Evolutionary conservation across 352 stramenopile species (phyloP), one percentile per base, ranked within the genome.

Genomic region (Globisporangium cylindrosporum): DNA sequence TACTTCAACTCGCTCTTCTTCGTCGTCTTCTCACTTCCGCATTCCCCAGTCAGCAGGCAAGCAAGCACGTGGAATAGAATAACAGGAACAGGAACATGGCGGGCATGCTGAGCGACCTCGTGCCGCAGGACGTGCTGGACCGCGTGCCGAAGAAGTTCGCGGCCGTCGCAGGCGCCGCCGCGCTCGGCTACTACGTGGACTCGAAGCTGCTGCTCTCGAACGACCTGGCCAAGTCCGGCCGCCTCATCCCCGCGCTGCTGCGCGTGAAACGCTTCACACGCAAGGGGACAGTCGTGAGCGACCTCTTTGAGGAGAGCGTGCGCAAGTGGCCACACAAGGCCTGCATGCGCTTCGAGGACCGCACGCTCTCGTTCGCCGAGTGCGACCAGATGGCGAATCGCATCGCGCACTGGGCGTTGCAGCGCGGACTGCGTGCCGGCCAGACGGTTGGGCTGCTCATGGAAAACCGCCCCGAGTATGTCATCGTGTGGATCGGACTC

Each of bases 401-500:
- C 62, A 65, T 97, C 49, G 85, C 89, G 18, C 80, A 88, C 62
- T 95, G 85, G 88, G 85, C 81, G 10, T 59, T 93, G 9, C 55
- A 70, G 14, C 66, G 74, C 14, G 84, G 82, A 0, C 64, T 97
- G 0, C 62, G 73, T 34, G 22, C 58, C 0, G 89, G 90, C 34
- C 76, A 96, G 61, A 93, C 82, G 4, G 85, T 93, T 32, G 89
- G 81, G 34, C 72, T 96, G 56, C 71, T 96, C 38, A 95, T 96
- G 84, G 82, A 93, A 69, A 97, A 97, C 74, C 78, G 88, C 0
- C 88, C 86, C 41, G 88, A 95, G 69, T 97, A 90, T 62, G 68
- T 97, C 32, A 65, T 89, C 25, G 74, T 88, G 15, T 97, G 90
- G 90, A 78, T 96, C 64, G 90, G 88, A 0, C 76, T 97, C 54